phyloP scores from a whole-genome alignment of 2,329 filamentous ascomycete genomes.

The Cladobotryum protrusum region DNA sequence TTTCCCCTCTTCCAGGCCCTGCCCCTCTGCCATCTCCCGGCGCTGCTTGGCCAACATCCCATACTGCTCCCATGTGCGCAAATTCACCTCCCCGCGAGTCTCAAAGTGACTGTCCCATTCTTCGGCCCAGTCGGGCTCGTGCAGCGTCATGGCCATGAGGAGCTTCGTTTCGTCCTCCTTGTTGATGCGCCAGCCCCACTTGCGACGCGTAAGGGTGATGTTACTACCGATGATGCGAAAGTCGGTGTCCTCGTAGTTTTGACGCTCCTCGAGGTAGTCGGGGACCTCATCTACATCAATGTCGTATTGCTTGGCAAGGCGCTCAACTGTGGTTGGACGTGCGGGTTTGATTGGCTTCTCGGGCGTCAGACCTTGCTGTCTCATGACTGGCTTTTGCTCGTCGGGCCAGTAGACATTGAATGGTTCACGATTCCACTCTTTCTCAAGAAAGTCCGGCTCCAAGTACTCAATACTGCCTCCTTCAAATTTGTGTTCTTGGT shows the following conservation, averaged over 20 bases:
- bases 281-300: constrained; percentile 11
- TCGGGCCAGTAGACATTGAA: constrained; percentile 10
- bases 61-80: constrained; percentile 22
- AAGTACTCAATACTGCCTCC: neutral
- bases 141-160: constrained; percentile 17
- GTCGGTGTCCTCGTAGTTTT: constrained; percentile 1
- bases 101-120: constrained; percentile 22
- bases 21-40: constrained; percentile 10
- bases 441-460: neutral
- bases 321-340: neutral
- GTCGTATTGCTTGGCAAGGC: constrained; percentile 9
- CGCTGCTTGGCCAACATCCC: constrained; percentile 18
- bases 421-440: neutral
- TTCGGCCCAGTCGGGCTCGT: constrained; percentile 15
- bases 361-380: neutral
- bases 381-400: neutral
- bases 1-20: constrained; percentile 2
- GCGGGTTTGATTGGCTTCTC: neutral
- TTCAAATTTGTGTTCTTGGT: neutral
- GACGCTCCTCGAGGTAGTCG: constrained; percentile 8
- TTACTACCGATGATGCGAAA: constrained; percentile 15
- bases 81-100: constrained; percentile 14
- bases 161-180: constrained; percentile 15
- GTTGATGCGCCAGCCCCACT: constrained; percentile 14
- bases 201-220: constrained; percentile 13